A percentile compares a stretch with the other conserved stretches of the same genome.
Conservation (phyloP, 495 filamentous ascomycete species). For the Trichocladium antarcticum region DNA sequence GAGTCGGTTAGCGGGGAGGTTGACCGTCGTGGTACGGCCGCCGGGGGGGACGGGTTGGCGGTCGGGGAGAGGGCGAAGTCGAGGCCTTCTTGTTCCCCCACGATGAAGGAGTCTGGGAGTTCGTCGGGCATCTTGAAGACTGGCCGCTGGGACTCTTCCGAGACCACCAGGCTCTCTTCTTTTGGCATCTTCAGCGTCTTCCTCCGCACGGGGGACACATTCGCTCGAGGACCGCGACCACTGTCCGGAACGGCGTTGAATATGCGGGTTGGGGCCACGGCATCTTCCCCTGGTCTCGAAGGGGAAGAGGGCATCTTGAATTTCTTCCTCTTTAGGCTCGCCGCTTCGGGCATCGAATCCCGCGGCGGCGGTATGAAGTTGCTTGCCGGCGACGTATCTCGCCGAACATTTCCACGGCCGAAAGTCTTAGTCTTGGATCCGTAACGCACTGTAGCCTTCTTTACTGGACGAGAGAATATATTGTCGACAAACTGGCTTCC, state of each 20-base stretch:
- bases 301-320: not conserved
- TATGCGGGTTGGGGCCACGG: constrained; percentile 1
- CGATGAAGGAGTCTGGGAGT: constrained; percentile 5
- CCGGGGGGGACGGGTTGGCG: not conserved
- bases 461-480: not conserved
- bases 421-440: not conserved
- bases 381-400: not conserved
- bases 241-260: not conserved
- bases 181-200: not conserved
- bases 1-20: constrained; percentile 3
- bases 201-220: not conserved
- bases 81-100: not conserved
- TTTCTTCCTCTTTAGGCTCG: not conserved
- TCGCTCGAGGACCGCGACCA: not conserved
- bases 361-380: not conserved
- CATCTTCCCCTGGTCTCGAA: not conserved
- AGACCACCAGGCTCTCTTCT: not conserved
- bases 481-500: not conserved
- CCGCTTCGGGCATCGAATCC: not conserved
- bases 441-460: not conserved
- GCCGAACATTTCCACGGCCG: not conserved
- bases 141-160: constrained; percentile 8
- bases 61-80: not conserved
- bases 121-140: constrained; percentile 11
- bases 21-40: not conserved